Evolutionary conservation across 805 yeast genomes (phyloP).

Genomic region (Spencermartinsiella europaea): DNA sequence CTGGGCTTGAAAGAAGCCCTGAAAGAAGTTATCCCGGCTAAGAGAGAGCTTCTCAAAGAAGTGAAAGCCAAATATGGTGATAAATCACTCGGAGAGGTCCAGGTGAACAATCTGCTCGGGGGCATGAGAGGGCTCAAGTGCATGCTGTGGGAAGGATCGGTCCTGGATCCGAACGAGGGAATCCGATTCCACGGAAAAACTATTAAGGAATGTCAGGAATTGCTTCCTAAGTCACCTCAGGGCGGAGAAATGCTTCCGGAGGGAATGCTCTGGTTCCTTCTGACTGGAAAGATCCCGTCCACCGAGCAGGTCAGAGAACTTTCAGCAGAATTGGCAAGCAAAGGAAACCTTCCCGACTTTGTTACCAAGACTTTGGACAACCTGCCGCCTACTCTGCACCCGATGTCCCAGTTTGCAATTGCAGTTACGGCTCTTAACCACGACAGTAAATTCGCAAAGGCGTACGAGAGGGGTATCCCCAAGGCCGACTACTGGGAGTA

Average conservation of each 20-base stretch:
- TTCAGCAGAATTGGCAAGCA: slow-evolving; percentile 56
- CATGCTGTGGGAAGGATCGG: slow-evolving; percentile 76
- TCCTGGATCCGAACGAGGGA: slow-evolving; percentile 69
- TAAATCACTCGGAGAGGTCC: slow-evolving; percentile 41
- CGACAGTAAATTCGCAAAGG: slow-evolving; percentile 65
- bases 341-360: slow-evolving; percentile 61
- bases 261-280: slow-evolving; percentile 65
- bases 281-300: slow-evolving; percentile 70
- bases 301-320: slow-evolving; percentile 52
- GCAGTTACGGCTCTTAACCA: slow-evolving; percentile 70
- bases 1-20: slow-evolving; percentile 31
- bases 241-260: slow-evolving; percentile 59
- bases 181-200: slow-evolving; percentile 75
- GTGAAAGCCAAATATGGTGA: slow-evolving; percentile 36
- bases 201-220: slow-evolving; percentile 62
- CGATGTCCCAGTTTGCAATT: slow-evolving; percentile 78
- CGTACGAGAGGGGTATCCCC: slow-evolving; percentile 64
- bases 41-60: slow-evolving; percentile 36
- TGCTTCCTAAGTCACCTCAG: slow-evolving; percentile 56
- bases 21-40: slow-evolving; percentile 40
- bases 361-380: slow-evolving; percentile 55
- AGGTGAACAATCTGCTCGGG: slow-evolving; percentile 47
- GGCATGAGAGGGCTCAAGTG: slow-evolving; percentile 79
- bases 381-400: slow-evolving; percentile 66
- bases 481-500: slow-evolving; percentile 72